Evolutionary conservation across 169 alveolate species (phyloP).

Genomic region (Plasmodium coatneyi): DNA sequence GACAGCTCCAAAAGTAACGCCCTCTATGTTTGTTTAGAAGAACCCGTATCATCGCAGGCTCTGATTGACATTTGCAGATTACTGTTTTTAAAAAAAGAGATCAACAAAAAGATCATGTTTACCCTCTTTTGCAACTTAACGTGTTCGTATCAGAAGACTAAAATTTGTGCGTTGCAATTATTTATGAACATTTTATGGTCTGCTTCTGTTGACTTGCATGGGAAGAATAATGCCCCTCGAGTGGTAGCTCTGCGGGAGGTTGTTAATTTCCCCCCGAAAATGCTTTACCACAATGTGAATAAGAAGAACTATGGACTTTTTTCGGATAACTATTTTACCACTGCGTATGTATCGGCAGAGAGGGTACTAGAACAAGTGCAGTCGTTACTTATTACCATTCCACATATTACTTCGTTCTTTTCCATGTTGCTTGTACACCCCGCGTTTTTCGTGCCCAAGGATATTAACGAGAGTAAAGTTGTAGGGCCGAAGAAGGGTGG

Average conservation of each 20-base stretch:
- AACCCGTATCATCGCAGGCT: conserved; percentile 75
- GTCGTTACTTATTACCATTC: conserved; percentile 81
- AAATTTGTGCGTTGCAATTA: conserved; percentile 68
- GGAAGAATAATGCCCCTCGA: conserved; percentile 43
- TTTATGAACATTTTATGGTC: conserved; percentile 80
- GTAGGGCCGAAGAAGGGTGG: neutral
- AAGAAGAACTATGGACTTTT: conserved; percentile 35
- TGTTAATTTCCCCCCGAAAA: conserved; percentile 61
- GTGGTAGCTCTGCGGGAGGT: neutral
- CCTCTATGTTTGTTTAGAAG: conserved; percentile 70
- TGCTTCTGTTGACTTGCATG: conserved; percentile 77
- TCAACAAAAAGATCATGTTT: conserved; percentile 82
- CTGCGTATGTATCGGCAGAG: conserved; percentile 81
- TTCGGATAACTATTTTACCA: conserved; percentile 48
- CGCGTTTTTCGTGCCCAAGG: conserved; percentile 61
- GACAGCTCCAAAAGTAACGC: conserved; percentile 31
- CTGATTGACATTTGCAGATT: conserved; percentile 81
- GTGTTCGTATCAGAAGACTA: conserved; percentile 59
- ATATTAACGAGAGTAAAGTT: conserved; percentile 41
- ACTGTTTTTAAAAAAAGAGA: conserved; percentile 81
- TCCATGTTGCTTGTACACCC: conserved; percentile 42
- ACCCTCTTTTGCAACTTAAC: conserved; percentile 78
- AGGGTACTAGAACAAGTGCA: conserved; percentile 84
- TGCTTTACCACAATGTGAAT: conserved; percentile 34
- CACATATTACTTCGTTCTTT: conserved; percentile 77